phyloP scores from a whole-genome alignment of 306 rosid genomes.

The Canavalia gladiata region DNA sequence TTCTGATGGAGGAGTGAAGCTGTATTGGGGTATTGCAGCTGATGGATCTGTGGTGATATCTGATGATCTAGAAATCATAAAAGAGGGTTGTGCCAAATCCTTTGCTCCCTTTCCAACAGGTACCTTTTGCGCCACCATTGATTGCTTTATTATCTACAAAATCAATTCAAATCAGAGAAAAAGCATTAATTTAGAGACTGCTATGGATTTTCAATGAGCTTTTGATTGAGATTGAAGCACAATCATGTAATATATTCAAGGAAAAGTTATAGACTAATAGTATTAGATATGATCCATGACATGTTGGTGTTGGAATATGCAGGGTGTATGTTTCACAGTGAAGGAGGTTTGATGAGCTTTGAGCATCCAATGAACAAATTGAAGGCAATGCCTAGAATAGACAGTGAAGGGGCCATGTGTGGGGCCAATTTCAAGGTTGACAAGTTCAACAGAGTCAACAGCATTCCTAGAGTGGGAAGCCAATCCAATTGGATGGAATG shows the following conservation, averaged over 20 bases:
- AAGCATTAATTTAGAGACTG: not conserved
- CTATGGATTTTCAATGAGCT: not conserved
- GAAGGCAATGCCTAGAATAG: slow-evolving; percentile 95
- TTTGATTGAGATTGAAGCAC: no score
- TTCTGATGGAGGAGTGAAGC: slow-evolving; percentile 91
- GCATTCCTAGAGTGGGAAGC: slow-evolving; percentile 93
- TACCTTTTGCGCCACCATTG: slow-evolving; percentile 9
- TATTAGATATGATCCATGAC: not conserved
- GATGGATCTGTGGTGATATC: slow-evolving; percentile 98
- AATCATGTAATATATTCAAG: not conserved
- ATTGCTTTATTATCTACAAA: not conserved
- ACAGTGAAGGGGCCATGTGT: slow-evolving; percentile 94
- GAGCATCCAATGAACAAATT: slow-evolving; percentile 97
- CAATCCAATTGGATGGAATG: slow-evolving; percentile 80
- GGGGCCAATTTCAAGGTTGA: slow-evolving; percentile 96
- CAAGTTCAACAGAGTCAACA: slow-evolving; percentile 74
- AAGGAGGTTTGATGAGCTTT: slow-evolving; percentile 91
- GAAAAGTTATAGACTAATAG: not conserved
- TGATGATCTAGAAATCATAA: slow-evolving; percentile 85
- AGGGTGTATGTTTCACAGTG: slow-evolving; percentile 96
- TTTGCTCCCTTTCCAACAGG: slow-evolving; percentile 98
- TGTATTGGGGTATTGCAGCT: slow-evolving; percentile 95
- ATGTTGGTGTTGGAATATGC: slow-evolving; percentile 42
- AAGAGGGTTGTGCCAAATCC: slow-evolving; percentile 97
- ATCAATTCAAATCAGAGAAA: not conserved